Evolutionary conservation across 345 rosid genomes (phyloP).

Genomic region (Populus tremula): DNA sequence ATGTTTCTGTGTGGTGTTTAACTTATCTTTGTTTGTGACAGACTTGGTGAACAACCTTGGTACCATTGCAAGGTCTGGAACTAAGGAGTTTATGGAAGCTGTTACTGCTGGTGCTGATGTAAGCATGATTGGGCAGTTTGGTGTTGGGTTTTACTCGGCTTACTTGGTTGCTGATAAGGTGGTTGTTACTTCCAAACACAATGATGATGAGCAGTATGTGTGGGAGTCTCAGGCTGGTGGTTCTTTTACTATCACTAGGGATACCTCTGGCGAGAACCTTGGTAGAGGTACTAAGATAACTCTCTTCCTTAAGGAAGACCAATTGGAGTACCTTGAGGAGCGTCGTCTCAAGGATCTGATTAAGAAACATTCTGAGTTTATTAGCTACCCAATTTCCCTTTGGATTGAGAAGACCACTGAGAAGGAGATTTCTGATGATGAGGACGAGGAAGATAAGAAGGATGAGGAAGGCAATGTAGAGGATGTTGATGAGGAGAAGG

Average conservation of each 20-base stretch:
- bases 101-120: constrained; percentile 1
- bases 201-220: constrained; percentile 11
- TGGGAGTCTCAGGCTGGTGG: constrained; percentile 11
- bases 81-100: constrained; percentile 7
- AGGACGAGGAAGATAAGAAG: constrained; percentile 28
- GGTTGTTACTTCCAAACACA: constrained; percentile 4
- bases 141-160: constrained; percentile 11
- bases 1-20: neutral
- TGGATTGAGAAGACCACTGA: constrained; percentile 27
- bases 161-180: constrained; percentile 11
- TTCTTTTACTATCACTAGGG: constrained; percentile 3
- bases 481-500: constrained; percentile 32
- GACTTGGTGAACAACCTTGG: constrained; percentile 8
- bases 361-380: constrained; percentile 25
- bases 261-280: neutral
- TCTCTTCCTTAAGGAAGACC: constrained; percentile 7
- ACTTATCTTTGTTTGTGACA: neutral
- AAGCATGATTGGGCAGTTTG: constrained; percentile 13
- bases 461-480: constrained; percentile 30
- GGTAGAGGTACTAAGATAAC: constrained; percentile 1
- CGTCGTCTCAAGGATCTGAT: constrained; percentile 17
- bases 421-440: constrained; percentile 29
- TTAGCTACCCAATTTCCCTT: constrained; percentile 23
- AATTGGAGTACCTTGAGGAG: constrained; percentile 12
- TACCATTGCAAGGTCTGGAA: constrained; percentile 7